These are phyloP conservation scores for Sarocladium oryzae DNA, from an alignment of 2,329 filamentous ascomycete genomes.

Conservation along the genomic window DNA sequence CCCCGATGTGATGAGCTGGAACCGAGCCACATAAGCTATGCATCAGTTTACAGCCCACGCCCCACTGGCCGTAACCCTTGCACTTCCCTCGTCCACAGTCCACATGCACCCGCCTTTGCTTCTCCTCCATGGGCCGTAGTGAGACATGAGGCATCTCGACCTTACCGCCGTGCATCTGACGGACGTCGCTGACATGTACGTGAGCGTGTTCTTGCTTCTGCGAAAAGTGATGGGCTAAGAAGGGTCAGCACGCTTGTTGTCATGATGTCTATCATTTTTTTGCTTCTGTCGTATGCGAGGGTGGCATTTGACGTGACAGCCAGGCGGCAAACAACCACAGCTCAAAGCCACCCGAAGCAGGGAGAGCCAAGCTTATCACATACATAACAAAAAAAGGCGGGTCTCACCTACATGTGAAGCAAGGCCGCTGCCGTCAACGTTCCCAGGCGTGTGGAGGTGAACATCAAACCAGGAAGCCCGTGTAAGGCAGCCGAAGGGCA, in stretches of 20 bases:
- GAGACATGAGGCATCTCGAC: background rate
- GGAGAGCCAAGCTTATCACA: background rate
- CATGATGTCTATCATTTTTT: background rate
- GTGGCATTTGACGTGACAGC: background rate
- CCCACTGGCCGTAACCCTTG: background rate
- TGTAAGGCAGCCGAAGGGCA: background rate
- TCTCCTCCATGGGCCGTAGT: no score
- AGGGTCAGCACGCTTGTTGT: background rate
- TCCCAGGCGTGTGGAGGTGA: background rate
- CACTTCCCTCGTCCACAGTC: background rate
- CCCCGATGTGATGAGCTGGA: background rate
- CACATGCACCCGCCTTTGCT: background rate
- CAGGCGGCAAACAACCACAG: background rate
- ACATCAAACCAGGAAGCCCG: background rate
- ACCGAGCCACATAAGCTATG: background rate
- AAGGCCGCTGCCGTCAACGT: background rate
- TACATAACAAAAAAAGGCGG: background rate
- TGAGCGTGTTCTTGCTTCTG: constrained; percentile 3
- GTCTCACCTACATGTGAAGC: constrained; percentile 1
- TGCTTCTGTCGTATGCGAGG: background rate
- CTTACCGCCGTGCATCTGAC: no score
- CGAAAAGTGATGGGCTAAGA: background rate
- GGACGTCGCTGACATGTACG: no score
- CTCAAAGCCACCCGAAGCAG: background rate
- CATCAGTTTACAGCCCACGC: no score